phyloP scores from a whole-genome alignment of 345 rosid genomes.

The Salix viminalis region DNA sequence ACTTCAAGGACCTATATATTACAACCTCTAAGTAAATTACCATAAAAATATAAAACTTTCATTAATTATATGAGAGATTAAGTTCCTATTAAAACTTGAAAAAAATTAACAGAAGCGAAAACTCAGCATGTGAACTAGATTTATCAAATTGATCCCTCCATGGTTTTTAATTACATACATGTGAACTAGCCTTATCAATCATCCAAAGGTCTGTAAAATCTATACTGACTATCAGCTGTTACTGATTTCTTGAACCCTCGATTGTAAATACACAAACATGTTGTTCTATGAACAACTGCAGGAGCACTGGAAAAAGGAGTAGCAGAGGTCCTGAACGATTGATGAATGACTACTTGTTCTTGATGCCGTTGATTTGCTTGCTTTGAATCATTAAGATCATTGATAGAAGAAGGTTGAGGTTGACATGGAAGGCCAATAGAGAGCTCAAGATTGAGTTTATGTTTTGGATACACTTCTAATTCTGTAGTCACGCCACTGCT shows the following conservation, averaged over 20 bases:
- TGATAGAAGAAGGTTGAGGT: background rate
- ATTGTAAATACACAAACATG: conserved; percentile 3
- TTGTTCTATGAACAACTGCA: background rate
- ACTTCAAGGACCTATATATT: too few relatives aligned
- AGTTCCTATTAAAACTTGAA: too few relatives aligned
- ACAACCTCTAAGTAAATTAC: too few relatives aligned
- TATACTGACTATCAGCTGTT: background rate
- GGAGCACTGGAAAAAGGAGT: background rate
- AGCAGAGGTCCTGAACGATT: background rate
- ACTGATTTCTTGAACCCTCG: background rate
- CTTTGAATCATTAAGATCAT: background rate
- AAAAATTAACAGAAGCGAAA: too few relatives aligned
- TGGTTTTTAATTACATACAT: background rate
- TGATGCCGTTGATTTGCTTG: too few relatives aligned
- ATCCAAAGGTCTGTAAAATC: background rate
- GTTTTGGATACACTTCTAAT: background rate
- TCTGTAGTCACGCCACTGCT: conserved; percentile 23
- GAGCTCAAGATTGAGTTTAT: conserved; percentile 28
- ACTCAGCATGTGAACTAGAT: too few relatives aligned
- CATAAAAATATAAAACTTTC: too few relatives aligned
- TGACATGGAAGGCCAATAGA: conserved; percentile 23
- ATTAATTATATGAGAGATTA: too few relatives aligned
- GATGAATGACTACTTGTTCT: background rate
- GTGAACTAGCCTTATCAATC: background rate
- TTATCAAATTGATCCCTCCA: too few relatives aligned